Conservation (phyloP, 1,139 yeast genomes). For the Geotrichum citri-aurantii region DNA sequence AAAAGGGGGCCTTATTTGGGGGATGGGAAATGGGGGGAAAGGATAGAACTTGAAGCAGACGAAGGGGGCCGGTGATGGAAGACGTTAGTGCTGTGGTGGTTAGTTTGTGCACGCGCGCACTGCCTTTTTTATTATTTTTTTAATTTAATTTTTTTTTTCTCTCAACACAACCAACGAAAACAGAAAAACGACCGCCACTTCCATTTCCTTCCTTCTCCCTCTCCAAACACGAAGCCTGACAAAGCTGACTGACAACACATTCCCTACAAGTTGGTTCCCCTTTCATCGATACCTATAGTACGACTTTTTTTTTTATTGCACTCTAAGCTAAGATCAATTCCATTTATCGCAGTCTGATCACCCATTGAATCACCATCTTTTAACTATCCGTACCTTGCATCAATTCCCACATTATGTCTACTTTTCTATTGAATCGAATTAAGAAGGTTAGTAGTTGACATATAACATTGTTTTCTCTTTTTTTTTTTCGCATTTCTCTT, state of each 20-base stretch:
- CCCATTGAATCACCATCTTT: background rate
- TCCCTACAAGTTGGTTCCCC: background rate
- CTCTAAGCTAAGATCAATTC: background rate
- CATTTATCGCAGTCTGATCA: background rate
- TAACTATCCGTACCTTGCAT: background rate
- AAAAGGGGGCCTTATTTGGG: background rate
- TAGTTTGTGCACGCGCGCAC: background rate
- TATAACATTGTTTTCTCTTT: background rate
- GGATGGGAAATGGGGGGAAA: background rate
- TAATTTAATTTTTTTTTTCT: background rate
- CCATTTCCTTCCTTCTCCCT: background rate
- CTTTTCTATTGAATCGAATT: slow-evolving; percentile 16
- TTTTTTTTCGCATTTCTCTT: background rate
- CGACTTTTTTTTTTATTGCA: background rate
- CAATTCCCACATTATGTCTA: slow-evolving; percentile 8
- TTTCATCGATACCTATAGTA: background rate
- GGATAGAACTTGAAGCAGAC: background rate
- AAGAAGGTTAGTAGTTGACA: slow-evolving; percentile 11
- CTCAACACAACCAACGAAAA: background rate
- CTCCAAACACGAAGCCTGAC: background rate
- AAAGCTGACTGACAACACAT: background rate
- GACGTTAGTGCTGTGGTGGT: background rate
- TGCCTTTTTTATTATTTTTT: background rate
- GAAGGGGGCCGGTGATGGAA: background rate
- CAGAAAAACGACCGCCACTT: background rate